Base-by-base conservation (phyloP, 164 flowering plant species). In the Tinospora cordifolia region DNA sequence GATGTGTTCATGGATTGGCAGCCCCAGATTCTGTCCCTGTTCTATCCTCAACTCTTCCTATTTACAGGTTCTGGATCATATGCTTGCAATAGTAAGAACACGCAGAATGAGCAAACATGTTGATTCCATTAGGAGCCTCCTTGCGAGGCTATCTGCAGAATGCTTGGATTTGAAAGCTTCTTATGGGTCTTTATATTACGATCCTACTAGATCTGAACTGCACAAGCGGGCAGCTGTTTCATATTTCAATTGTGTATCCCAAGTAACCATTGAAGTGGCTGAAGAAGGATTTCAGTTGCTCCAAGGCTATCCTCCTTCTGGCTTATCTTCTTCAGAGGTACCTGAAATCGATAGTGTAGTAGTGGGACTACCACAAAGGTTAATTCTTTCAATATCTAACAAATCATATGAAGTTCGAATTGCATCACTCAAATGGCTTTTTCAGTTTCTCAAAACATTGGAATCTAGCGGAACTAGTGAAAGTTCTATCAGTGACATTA, bases 401-500 rank as follows among this genome's bases (percentile, higher is more conserved):
- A 63, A 83, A 60, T 84, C 87, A 36, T 90, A 90, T 82, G 97
- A 94, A 83, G 94, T 92, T 75, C 87, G 98, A 66, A 83, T 87
- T 69, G 86, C 90, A 54, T 84, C 98, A 71, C 73, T 92, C 62
- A 94, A 94, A 78, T 89, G 97, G 95, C 83, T 90, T 68, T 78
- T 80, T 51, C 83, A 67, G 69, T 83, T 87, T 66, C 79, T 92
- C 47, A 84, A 84, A 66, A 76, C 85, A 38, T 71, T 69, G 14
- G 78, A 74, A 47, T 77, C 73, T 66, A 68, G 36, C 64, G 57
- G 51, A 9, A 27, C 67, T 17, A 26, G 67, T 65, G 72, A 75
- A 70, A 69, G 54, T 30, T 72, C 69, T 25, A 72, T 71, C 40
- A 54, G 30, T 67, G 84, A 80, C 69, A 72, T 72, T 21, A 68